Percentiles rank a stretch among this genome's conserved stretches.
Conservation (phyloP, 2,329 filamentous ascomycete genomes). For the Penicillium italicum region DNA sequence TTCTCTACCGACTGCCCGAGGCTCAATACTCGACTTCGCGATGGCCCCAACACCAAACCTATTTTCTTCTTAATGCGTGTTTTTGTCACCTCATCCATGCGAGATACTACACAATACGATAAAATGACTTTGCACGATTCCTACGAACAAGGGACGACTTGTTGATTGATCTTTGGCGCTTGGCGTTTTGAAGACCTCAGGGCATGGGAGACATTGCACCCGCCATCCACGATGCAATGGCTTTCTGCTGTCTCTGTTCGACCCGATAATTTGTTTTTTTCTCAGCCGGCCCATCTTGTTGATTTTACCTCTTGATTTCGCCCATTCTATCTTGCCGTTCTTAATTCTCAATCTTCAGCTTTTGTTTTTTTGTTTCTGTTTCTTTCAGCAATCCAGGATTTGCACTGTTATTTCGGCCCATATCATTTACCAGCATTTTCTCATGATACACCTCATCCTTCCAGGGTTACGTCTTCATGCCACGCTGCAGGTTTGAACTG, state of each 20-base stretch:
- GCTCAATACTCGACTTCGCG: neutral
- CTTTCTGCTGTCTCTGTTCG: neutral
- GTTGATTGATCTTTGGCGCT: conserved; percentile 18
- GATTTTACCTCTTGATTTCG: neutral
- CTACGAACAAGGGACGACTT: conserved; percentile 15
- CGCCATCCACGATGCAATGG: conserved; percentile 5
- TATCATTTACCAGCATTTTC: conserved; percentile 5
- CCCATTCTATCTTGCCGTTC: neutral
- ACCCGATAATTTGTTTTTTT: neutral
- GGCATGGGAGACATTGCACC: conserved; percentile 7
- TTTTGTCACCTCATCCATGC: conserved; percentile 7
- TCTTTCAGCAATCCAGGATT: neutral
- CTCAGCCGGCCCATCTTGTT: neutral
- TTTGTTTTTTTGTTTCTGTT: neutral
- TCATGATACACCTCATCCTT: conserved; percentile 5
- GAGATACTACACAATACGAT: neutral
- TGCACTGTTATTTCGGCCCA: conserved; percentile 6
- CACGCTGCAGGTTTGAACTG: neutral
- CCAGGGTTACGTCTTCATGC: neutral
- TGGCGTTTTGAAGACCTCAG: conserved; percentile 13
- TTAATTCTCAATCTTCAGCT: neutral
- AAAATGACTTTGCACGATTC: conserved; percentile 20
- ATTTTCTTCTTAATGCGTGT: conserved; percentile 1
- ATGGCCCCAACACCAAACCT: neutral
- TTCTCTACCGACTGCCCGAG: neutral